These are phyloP conservation scores for Rhynchospora pubera DNA, from an alignment of 176 grass and related monocot genomes.

Conservation along the genomic window DNA sequence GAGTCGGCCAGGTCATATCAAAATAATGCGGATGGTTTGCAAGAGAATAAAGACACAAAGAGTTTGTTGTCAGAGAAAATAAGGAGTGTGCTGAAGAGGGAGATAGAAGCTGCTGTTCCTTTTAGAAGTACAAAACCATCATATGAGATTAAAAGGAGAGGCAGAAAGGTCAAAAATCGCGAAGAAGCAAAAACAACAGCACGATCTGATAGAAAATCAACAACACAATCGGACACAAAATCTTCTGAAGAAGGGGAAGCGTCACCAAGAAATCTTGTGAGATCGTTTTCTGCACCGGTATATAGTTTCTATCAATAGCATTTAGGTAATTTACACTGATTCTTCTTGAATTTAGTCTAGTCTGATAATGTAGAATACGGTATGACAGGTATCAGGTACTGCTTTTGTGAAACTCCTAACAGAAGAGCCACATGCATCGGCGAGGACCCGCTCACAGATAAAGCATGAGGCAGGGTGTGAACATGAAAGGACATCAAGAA, in stretches of 20 bases:
- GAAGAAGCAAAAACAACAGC: constrained; percentile 38
- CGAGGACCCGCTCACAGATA: constrained; percentile 28
- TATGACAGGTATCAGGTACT: constrained; percentile 36
- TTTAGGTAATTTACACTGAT: neutral
- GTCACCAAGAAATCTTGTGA: constrained; percentile 65
- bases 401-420: constrained; percentile 71
- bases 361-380: neutral
- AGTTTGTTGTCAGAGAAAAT: constrained; percentile 62
- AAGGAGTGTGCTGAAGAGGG: constrained; percentile 55
- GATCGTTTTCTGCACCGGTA: constrained; percentile 88
- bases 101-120: constrained; percentile 33
- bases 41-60: constrained; percentile 40
- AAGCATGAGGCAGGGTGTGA: constrained; percentile 48
- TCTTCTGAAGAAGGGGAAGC: constrained; percentile 32
- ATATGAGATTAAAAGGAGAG: constrained; percentile 21
- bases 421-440: constrained; percentile 49
- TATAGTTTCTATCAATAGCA: neutral
- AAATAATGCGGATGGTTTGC: constrained; percentile 29
- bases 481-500: constrained; percentile 54
- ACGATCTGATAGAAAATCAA: no score
- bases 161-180: constrained; percentile 19
- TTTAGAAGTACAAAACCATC: constrained; percentile 19
- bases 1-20: constrained; percentile 58
- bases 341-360: neutral
- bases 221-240: no score